Conservation (phyloP, 2,329 filamentous ascomycete genomes). For the Huntiella bhutanensis region DNA sequence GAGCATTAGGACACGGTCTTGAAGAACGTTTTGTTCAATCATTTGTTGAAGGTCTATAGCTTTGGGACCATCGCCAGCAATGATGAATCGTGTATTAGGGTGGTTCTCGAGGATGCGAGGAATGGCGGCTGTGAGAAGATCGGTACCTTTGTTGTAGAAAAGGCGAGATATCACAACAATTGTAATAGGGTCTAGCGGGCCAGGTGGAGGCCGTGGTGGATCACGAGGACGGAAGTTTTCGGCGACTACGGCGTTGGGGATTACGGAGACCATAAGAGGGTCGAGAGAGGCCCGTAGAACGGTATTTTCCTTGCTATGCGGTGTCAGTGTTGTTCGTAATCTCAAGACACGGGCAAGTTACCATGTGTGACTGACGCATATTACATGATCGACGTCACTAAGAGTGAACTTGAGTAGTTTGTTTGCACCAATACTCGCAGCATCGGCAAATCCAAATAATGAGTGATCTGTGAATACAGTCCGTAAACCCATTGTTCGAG, state of each 20-base stretch:
- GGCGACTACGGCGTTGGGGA: constrained; percentile 84
- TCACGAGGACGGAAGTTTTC: constrained; percentile 70
- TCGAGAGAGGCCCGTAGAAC: constrained; percentile 87
- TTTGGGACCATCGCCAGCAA: constrained; percentile 87
- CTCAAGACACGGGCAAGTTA: constrained; percentile 22
- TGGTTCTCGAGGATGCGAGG: constrained; percentile 78
- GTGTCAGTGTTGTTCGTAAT: not conserved
- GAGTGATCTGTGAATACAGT: constrained; percentile 98
- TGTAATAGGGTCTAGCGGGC: constrained; percentile 72
- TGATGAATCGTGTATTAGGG: constrained; percentile 89
- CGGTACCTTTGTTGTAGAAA: constrained; percentile 97
- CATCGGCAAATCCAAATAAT: constrained; percentile 91
- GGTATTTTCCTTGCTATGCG: constrained; percentile 78
- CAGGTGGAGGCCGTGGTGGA: constrained; percentile 46
- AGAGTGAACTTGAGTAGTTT: constrained; percentile 91
- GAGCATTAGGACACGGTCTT: constrained; percentile 83
- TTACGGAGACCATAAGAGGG: constrained; percentile 91
- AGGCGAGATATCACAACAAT: constrained; percentile 94
- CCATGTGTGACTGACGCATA: constrained; percentile 97
- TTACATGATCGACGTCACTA: constrained; percentile 94
- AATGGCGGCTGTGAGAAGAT: constrained; percentile 88
- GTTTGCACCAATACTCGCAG: constrained; percentile 86
- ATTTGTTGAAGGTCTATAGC: constrained; percentile 97
- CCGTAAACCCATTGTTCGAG: constrained; percentile 82
- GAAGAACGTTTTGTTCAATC: constrained; percentile 84